Percentiles rank a stretch among this genome's conserved stretches.
Evolutionary conservation across 805 yeast species (phyloP).

Genomic region (Sungouiozyma ichnusensis): DNA sequence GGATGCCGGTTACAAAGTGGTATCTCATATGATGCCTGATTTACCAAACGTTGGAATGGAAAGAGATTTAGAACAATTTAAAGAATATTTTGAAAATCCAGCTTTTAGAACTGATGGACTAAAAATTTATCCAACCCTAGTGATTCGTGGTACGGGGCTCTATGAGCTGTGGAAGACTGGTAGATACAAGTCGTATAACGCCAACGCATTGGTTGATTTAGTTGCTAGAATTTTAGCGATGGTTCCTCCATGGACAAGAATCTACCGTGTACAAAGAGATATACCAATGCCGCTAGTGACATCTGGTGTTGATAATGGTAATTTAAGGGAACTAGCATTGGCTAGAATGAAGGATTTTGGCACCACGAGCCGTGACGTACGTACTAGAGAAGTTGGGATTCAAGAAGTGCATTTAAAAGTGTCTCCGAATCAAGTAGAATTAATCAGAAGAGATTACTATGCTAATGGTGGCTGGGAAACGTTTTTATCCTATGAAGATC

Average conservation of each 20-base stretch:
- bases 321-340: slow-evolving; percentile 84
- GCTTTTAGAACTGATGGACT: slow-evolving; percentile 95
- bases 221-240: slow-evolving; percentile 93
- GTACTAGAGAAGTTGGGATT: slow-evolving; percentile 97
- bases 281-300: slow-evolving; percentile 98
- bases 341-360: slow-evolving; percentile 99
- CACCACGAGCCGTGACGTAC: slow-evolving; percentile 87
- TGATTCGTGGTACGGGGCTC: slow-evolving; percentile 92
- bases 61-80: slow-evolving; percentile 89
- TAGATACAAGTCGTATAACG: slow-evolving; percentile 85
- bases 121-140: slow-evolving; percentile 90
- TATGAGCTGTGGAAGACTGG: slow-evolving; percentile 98
- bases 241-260: slow-evolving; percentile 99
- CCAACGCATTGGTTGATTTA: slow-evolving; percentile 84
- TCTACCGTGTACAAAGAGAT: slow-evolving; percentile 96
- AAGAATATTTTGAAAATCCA: slow-evolving; percentile 94
- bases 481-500: slow-evolving; percentile 90
- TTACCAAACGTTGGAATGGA: slow-evolving; percentile 98
- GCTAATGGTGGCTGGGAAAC: slow-evolving; percentile 99
- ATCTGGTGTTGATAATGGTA: slow-evolving; percentile 96
- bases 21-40: slow-evolving; percentile 99
- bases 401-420: slow-evolving; percentile 97
- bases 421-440: slow-evolving; percentile 92
- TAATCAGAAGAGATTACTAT: slow-evolving; percentile 87
- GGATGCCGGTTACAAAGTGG: slow-evolving; percentile 96